Conservation (phyloP, 2,329 filamentous ascomycete species). For the Alternaria hordeiaustralica region DNA sequence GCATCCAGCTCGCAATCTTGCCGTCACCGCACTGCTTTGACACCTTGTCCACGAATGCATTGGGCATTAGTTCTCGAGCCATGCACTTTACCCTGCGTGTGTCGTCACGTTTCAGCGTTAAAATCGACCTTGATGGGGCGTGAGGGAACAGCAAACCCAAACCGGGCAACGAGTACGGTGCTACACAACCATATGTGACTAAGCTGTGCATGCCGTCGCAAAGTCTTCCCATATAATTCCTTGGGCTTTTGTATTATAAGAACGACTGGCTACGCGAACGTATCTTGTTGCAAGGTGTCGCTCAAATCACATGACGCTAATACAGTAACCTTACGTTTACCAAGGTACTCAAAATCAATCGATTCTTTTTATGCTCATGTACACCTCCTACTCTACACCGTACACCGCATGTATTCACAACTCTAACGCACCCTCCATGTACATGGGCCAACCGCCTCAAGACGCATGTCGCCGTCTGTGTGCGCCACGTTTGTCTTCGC, state of each 20-base stretch:
- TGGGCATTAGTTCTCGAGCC: neutral
- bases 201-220: neutral
- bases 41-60: neutral
- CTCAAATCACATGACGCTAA: neutral
- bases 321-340: neutral
- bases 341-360: neutral
- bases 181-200: neutral
- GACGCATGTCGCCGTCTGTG: neutral
- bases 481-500: neutral
- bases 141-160: neutral
- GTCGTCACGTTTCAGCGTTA: neutral
- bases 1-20: neutral
- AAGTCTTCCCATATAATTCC: neutral
- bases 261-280: neutral
- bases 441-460: neutral
- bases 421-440: neutral
- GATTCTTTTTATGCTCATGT: neutral
- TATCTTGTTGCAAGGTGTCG: neutral
- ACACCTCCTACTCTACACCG: neutral
- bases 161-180: neutral
- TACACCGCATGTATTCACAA: neutral
- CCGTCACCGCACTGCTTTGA: neutral
- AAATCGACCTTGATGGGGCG: neutral
- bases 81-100: neutral
- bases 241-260: neutral